These are phyloP conservation scores for Phytophthora sp. DNA, from an alignment of 352 stramenopile species.

Conservation along the genomic window DNA sequence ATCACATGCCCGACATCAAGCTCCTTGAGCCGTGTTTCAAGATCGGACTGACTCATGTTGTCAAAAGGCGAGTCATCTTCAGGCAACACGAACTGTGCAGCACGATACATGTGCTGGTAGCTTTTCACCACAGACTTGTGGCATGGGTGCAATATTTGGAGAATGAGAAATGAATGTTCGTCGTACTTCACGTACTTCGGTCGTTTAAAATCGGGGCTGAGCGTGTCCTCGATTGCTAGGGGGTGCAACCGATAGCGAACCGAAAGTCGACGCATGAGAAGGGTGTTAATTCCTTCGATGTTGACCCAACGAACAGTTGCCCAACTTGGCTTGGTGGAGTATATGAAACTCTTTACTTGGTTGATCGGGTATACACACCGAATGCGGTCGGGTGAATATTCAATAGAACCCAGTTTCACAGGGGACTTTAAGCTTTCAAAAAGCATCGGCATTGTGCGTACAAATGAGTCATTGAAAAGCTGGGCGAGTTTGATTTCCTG, in stretches of 20 bases:
- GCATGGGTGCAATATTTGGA: conserved; percentile 58
- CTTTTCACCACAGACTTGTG: conserved; percentile 52
- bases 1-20: conserved; percentile 60
- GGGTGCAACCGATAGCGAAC: conserved; percentile 85
- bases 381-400: conserved; percentile 78
- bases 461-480: conserved; percentile 69
- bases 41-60: conserved; percentile 58
- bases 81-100: conserved; percentile 51
- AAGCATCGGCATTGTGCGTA: conserved; percentile 43
- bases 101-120: conserved; percentile 74
- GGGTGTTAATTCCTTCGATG: conserved; percentile 57
- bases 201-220: conserved; percentile 68
- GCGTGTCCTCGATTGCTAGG: conserved; percentile 73
- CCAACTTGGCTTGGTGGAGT: conserved; percentile 75
- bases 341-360: conserved; percentile 79
- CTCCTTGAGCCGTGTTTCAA: conserved; percentile 54
- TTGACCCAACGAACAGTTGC: conserved; percentile 82
- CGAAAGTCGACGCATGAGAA: conserved; percentile 67
- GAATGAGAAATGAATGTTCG: conserved; percentile 76
- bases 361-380: conserved; percentile 67
- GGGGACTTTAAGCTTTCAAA: conserved; percentile 29
- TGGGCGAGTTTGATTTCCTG: conserved; percentile 89
- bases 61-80: conserved; percentile 58
- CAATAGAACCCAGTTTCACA: conserved; percentile 55
- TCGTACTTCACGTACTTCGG: conserved; percentile 88